Conservation (phyloP, 371 early-diverging fungal species). For the Mortierella sp. region DNA sequence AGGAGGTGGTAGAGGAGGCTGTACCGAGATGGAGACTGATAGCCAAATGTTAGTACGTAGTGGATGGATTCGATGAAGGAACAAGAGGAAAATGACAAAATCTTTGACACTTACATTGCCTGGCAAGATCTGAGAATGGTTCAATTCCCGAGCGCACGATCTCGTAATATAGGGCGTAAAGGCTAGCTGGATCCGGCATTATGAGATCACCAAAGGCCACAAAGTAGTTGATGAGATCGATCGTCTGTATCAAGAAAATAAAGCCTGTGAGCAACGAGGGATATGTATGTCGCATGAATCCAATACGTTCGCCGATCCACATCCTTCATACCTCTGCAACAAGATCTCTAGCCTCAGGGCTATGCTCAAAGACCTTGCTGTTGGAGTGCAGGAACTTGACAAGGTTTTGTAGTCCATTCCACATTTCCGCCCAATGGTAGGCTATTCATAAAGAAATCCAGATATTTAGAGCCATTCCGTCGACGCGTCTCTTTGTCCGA, state of each 20-base stretch:
- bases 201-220: constrained; percentile 62
- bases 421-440: constrained; percentile 66
- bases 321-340: constrained; percentile 58
- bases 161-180: constrained; percentile 64
- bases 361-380: constrained; percentile 44
- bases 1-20: constrained; percentile 35
- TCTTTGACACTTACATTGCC: constrained; percentile 51
- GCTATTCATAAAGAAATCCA: constrained; percentile 25
- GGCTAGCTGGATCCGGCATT: constrained; percentile 62
- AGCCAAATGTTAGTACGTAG: not conserved
- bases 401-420: constrained; percentile 58
- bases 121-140: constrained; percentile 54
- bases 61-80: not conserved
- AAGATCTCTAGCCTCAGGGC: constrained; percentile 51
- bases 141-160: constrained; percentile 62
- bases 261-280: not conserved
- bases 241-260: constrained; percentile 38
- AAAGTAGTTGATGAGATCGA: constrained; percentile 63
- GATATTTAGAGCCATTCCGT: not conserved
- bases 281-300: not conserved
- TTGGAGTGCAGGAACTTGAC: constrained; percentile 59
- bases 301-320: too few relatives aligned
- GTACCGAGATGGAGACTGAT: constrained; percentile 22
- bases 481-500: too few relatives aligned
- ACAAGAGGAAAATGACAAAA: not conserved